Percentiles rank a stretch among this genome's conserved stretches.
Conservation (phyloP, 768 basidiomycete genomes). For the Leccinellum albellum region DNA sequence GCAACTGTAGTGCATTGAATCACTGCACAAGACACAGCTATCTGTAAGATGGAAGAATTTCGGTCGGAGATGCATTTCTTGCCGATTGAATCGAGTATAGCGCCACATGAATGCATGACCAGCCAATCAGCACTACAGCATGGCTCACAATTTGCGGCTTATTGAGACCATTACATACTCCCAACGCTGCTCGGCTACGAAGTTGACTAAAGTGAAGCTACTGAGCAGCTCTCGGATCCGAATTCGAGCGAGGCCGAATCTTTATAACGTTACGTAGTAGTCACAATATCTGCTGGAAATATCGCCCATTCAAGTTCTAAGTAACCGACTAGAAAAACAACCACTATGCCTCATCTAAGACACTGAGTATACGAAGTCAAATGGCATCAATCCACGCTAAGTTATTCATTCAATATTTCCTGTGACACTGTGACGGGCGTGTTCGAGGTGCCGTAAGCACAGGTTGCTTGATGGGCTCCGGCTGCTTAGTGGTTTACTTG, state of each 20-base stretch:
- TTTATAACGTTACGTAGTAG: neutral
- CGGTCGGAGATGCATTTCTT: neutral
- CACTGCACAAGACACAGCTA: neutral
- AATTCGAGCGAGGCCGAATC: too few species aligned
- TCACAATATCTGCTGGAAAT: too few species aligned
- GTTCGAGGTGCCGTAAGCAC: neutral
- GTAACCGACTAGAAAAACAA: too few species aligned
- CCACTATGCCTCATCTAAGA: neutral
- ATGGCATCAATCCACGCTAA: neutral
- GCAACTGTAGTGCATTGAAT: neutral
- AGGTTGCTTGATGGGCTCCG: neutral
- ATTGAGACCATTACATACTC: neutral
- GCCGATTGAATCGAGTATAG: neutral
- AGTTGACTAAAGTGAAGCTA: neutral
- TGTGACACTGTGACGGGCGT: neutral
- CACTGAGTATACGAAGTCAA: neutral
- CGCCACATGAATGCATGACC: neutral
- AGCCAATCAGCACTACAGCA: neutral
- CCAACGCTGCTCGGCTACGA: neutral
- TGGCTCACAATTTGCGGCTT: neutral
- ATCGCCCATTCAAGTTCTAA: too few species aligned
- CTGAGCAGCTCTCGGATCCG: too few species aligned
- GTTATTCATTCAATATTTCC: neutral
- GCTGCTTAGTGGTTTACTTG: neutral
- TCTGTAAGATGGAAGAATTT: neutral